Evolutionary conservation across 371 early-diverging fungal genomes (phyloP).

Genomic region (Umbelopsis sp.): DNA sequence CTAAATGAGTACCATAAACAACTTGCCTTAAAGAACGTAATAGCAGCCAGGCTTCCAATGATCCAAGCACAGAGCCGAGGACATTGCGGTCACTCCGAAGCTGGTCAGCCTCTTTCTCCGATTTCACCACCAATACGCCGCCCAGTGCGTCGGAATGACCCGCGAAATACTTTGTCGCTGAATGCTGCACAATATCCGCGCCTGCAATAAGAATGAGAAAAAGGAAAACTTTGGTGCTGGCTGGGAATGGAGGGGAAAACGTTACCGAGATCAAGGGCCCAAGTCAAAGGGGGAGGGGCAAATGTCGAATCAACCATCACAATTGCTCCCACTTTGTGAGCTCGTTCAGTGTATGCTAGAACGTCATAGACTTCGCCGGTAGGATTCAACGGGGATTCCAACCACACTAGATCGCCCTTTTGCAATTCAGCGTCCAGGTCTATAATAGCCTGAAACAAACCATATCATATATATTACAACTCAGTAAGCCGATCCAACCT

Average conservation of each 20-base stretch:
- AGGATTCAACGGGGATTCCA: slow-evolving; percentile 83
- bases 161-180: slow-evolving; percentile 81
- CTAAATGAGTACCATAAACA: neutral
- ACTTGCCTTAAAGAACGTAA: slow-evolving; percentile 30
- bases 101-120: slow-evolving; percentile 24
- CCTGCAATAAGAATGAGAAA: slow-evolving; percentile 34
- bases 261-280: slow-evolving; percentile 1
- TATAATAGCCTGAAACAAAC: slow-evolving; percentile 17
- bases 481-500: too few relatives aligned
- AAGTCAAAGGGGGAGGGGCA: slow-evolving; percentile 67
- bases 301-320: slow-evolving; percentile 86
- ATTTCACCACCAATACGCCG: slow-evolving; percentile 46
- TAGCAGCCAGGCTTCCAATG: slow-evolving; percentile 54
- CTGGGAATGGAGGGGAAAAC: neutral
- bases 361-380: slow-evolving; percentile 65
- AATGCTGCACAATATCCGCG: slow-evolving; percentile 83
- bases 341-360: slow-evolving; percentile 56
- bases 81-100: slow-evolving; percentile 35
- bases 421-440: slow-evolving; percentile 31
- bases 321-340: slow-evolving; percentile 54
- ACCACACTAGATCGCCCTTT: slow-evolving; percentile 58
- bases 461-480: too few relatives aligned
- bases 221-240: too few relatives aligned
- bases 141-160: slow-evolving; percentile 76
- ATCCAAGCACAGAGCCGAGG: slow-evolving; percentile 53